Conservation (phyloP, 2,329 filamentous ascomycete species). For the Aureobasidium sp. region DNA sequence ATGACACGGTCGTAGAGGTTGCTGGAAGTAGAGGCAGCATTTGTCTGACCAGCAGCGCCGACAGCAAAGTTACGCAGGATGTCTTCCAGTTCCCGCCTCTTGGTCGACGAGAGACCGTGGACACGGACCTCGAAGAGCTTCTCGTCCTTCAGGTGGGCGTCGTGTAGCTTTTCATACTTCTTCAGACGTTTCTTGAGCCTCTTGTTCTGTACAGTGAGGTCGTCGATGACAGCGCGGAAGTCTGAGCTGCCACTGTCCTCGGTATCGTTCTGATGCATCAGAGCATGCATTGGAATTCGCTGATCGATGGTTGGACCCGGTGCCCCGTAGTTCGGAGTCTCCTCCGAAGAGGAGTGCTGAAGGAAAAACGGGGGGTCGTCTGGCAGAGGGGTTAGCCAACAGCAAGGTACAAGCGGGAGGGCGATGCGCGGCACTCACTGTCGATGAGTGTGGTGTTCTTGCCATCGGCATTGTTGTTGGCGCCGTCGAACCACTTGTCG, state of each 20-base stretch:
- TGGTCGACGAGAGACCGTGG: conserved; percentile 61
- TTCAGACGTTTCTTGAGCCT: conserved; percentile 64
- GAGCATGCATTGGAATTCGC: conserved; percentile 26
- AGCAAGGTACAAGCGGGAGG: not conserved
- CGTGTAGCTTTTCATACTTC: conserved; percentile 60
- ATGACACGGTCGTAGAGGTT: conserved; percentile 27
- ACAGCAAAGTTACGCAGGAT: conserved; percentile 63
- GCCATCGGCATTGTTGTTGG: conserved; percentile 40
- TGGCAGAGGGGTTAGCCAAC: conserved; percentile 17
- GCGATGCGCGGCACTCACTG: conserved; percentile 25
- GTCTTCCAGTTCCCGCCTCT: conserved; percentile 69
- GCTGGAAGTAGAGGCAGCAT: conserved; percentile 24
- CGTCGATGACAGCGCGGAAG: conserved; percentile 76
- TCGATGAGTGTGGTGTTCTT: conserved; percentile 32
- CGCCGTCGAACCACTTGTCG: conserved; percentile 44
- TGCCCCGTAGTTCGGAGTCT: conserved; percentile 19
- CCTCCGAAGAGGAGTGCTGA: conserved; percentile 32
- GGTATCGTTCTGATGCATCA: conserved; percentile 23
- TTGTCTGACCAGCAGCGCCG: conserved; percentile 42
- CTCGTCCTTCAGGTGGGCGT: conserved; percentile 60
- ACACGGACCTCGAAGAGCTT: conserved; percentile 78
- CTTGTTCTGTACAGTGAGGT: conserved; percentile 77
- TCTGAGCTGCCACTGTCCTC: conserved; percentile 60
- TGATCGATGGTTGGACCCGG: not conserved
- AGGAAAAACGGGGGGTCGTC: conserved; percentile 39